phyloP scores from a whole-genome alignment of 2,329 filamentous ascomycete genomes.

The Onygenales sp. region DNA sequence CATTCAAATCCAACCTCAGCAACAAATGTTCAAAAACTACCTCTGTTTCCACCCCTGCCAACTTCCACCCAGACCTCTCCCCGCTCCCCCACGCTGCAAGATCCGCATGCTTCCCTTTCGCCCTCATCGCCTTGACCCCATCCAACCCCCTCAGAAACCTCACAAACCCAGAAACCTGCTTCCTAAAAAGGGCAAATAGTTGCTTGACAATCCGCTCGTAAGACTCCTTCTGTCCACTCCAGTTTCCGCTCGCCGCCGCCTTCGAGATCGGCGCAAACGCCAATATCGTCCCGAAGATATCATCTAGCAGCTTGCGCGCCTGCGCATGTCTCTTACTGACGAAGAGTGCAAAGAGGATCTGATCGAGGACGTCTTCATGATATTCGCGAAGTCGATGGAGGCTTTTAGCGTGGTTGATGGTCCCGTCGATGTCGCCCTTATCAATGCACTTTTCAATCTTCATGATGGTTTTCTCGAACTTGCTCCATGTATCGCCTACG shows the following conservation, averaged over 20 bases:
- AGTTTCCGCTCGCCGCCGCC: slow-evolving; percentile 9
- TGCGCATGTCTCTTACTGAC: slow-evolving; percentile 66
- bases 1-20: slow-evolving; percentile 60
- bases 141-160: slow-evolving; percentile 58
- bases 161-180: slow-evolving; percentile 65
- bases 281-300: slow-evolving; percentile 65
- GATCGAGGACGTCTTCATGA: slow-evolving; percentile 65
- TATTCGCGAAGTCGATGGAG: slow-evolving; percentile 58
- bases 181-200: slow-evolving; percentile 58
- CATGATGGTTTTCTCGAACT: slow-evolving; percentile 58
- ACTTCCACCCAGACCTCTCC: slow-evolving; percentile 3
- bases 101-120: slow-evolving; percentile 18
- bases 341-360: slow-evolving; percentile 64
- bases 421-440: slow-evolving; percentile 34
- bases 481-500: slow-evolving; percentile 62
- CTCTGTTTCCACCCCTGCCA: slow-evolving; percentile 31
- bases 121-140: slow-evolving; percentile 49
- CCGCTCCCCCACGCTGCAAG: slow-evolving; percentile 16
- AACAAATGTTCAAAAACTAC: slow-evolving; percentile 61
- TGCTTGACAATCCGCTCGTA: slow-evolving; percentile 24
- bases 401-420: slow-evolving; percentile 46
- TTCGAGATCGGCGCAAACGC: slow-evolving; percentile 47
- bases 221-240: not conserved
- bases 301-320: slow-evolving; percentile 62
- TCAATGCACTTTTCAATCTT: slow-evolving; percentile 51